Conservation (phyloP, 306 rosid species). For the Gillenia trifoliata region DNA sequence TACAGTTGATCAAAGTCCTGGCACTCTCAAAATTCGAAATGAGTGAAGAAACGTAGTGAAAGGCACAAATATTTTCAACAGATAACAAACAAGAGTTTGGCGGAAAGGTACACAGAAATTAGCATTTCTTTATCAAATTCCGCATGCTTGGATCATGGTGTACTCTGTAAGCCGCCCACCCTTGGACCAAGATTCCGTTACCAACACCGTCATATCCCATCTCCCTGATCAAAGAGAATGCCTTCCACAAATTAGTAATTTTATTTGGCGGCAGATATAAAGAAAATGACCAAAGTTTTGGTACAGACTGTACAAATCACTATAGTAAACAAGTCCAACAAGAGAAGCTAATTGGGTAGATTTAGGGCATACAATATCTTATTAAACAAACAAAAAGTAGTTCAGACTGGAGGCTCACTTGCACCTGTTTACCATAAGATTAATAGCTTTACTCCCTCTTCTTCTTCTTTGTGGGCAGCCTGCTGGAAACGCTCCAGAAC, state of each 20-base stretch:
- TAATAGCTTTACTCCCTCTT: slow-evolving; percentile 61
- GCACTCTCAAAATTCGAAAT: no score
- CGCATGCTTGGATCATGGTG: no score
- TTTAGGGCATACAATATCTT: not conserved
- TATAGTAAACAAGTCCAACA: not conserved
- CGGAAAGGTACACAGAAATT: no score
- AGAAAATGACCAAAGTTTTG: slow-evolving; percentile 2
- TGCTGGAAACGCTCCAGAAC: slow-evolving; percentile 77
- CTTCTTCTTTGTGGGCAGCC: slow-evolving; percentile 72
- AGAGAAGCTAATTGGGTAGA: not conserved
- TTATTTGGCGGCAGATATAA: not conserved
- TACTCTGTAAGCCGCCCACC: slow-evolving; percentile 82
- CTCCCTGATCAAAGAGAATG: slow-evolving; percentile 49
- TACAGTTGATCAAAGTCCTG: not conserved
- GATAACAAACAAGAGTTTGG: not conserved
- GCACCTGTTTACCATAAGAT: slow-evolving; percentile 81
- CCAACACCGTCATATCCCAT: slow-evolving; percentile 95
- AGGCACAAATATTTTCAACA: not conserved
- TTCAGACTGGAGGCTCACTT: slow-evolving; percentile 45
- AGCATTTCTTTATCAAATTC: no score
- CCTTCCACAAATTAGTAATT: not conserved
- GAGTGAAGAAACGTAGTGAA: no score
- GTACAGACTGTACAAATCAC: not conserved
- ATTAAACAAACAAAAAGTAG: not conserved
- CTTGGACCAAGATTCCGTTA: slow-evolving; percentile 96